phyloP scores from a whole-genome alignment of 2,329 filamentous ascomycete genomes.

The Claviceps cyperi region DNA sequence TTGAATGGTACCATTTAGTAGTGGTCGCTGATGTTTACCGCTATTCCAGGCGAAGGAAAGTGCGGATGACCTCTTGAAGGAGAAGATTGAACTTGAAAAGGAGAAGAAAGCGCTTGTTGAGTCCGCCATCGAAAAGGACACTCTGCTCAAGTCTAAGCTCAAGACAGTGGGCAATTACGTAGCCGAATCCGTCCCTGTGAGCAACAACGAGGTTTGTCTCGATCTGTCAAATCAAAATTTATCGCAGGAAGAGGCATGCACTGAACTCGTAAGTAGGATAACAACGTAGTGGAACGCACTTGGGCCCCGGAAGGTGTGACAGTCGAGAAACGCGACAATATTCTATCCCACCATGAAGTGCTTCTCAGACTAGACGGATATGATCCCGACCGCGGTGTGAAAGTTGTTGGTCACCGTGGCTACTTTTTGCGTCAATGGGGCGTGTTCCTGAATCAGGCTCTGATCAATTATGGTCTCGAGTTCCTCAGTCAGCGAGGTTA shows the following conservation, averaged over 20 bases:
- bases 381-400: slow-evolving; percentile 82
- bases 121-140: slow-evolving; percentile 60
- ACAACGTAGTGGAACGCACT: slow-evolving; percentile 62
- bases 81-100: slow-evolving; percentile 66
- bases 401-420: slow-evolving; percentile 85
- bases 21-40: neutral
- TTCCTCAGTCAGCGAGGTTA: slow-evolving; percentile 74
- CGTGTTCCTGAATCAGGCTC: slow-evolving; percentile 78
- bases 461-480: slow-evolving; percentile 89
- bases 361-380: slow-evolving; percentile 78
- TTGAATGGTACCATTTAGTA: neutral
- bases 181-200: slow-evolving; percentile 72
- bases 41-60: slow-evolving; percentile 63
- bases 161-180: slow-evolving; percentile 61
- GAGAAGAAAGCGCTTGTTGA: slow-evolving; percentile 71
- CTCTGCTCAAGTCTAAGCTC: slow-evolving; percentile 59
- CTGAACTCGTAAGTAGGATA: slow-evolving; percentile 34
- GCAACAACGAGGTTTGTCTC: slow-evolving; percentile 55
- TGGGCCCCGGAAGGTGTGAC: slow-evolving; percentile 68
- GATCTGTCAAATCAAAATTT: neutral
- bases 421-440: slow-evolving; percentile 88
- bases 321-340: slow-evolving; percentile 54
- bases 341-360: slow-evolving; percentile 90
- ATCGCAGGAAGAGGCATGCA: neutral
- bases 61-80: slow-evolving; percentile 60